Evolutionary conservation across 306 rosid genomes (phyloP).

Genomic region (Vicia villosa): DNA sequence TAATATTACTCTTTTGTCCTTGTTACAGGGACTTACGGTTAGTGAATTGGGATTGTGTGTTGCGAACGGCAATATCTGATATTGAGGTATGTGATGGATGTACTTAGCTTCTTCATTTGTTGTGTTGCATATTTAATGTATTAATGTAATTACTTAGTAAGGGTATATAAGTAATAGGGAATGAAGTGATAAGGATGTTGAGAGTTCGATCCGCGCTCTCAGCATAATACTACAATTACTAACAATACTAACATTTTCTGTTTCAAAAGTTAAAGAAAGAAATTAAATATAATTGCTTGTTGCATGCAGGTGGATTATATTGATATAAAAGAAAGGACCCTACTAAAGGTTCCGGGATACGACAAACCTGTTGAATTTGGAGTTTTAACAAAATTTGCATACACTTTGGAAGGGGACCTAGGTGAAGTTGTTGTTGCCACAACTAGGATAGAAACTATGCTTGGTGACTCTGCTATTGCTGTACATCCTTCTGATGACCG

Average conservation of each 20-base stretch:
- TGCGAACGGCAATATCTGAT: conserved; percentile 94
- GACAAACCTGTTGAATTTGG: conserved; percentile 87
- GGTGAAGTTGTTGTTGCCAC: conserved; percentile 97
- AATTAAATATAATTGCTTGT: conserved; percentile 23
- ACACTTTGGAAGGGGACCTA: conserved; percentile 72
- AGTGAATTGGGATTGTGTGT: conserved; percentile 92
- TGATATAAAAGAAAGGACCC: conserved; percentile 77
- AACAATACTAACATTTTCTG: too few species aligned
- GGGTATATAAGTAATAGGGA: too few species aligned
- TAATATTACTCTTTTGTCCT: not conserved
- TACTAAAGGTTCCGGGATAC: conserved; percentile 76
- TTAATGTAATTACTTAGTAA: conserved; percentile 28
- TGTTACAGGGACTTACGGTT: conserved; percentile 80
- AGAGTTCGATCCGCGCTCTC: too few species aligned
- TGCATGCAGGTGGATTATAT: conserved; percentile 80
- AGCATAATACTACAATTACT: too few species aligned
- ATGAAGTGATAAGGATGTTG: too few species aligned
- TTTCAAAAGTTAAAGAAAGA: too few species aligned
- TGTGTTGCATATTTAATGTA: conserved; percentile 20
- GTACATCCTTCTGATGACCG: conserved; percentile 77
- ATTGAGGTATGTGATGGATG: conserved; percentile 65
- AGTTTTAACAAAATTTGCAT: conserved; percentile 81
- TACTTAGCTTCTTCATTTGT: conserved; percentile 13
- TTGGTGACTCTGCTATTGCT: conserved; percentile 96
- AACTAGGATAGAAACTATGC: conserved; percentile 95